Conservation (phyloP, 148 eudicot genomes). For the Gaultheria prostrata region DNA sequence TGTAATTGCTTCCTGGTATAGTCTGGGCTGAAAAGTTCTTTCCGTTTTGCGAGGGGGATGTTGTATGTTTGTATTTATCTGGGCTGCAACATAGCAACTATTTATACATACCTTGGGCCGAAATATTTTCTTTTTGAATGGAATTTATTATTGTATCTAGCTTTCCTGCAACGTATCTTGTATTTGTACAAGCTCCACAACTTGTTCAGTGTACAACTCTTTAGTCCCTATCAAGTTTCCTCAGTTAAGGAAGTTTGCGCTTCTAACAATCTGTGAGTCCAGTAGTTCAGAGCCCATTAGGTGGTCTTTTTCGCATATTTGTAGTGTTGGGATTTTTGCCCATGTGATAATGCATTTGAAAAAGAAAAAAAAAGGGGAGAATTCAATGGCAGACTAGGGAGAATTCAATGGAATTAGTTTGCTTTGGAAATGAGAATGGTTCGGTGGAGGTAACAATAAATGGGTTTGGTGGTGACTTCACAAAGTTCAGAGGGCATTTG, state of each 20-base stretch:
- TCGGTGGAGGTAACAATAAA: no score
- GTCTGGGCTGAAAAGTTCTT: background rate
- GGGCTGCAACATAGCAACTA: background rate
- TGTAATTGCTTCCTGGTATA: background rate
- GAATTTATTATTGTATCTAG: background rate
- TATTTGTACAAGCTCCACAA: background rate
- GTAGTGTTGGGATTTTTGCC: no score
- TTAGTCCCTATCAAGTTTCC: background rate
- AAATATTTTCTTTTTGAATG: background rate
- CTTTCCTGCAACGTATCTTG: background rate
- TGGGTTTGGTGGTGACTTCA: no score
- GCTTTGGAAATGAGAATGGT: no score
- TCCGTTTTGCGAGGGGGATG: background rate
- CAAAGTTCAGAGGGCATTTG: no score
- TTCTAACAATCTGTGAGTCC: background rate
- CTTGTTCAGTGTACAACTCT: background rate
- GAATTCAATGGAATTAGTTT: no score
- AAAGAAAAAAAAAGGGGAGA: no score
- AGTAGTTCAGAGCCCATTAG: background rate
- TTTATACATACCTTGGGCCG: background rate
- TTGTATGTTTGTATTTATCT: background rate
- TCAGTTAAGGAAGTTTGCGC: background rate
- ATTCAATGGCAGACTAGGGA: no score
- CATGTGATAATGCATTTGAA: no score
- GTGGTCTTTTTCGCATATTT: background rate